Base-by-base conservation (phyloP, 2,329 filamentous ascomycete species). In the Pseudocercospora eumusae region DNA sequence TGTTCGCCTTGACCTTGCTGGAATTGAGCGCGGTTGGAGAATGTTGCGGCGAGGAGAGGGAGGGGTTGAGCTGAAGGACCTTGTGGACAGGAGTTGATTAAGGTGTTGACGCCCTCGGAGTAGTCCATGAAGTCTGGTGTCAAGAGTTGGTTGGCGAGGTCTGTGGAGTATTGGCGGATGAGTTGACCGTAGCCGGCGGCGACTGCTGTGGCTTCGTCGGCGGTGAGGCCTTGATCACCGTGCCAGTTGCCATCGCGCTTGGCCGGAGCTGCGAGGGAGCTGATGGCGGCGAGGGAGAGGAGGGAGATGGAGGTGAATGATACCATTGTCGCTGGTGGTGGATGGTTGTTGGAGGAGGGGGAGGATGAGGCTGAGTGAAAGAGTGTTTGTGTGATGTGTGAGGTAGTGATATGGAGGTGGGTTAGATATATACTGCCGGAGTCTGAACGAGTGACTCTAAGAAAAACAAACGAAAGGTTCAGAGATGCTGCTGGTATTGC, bases 81-180 rank as follows among this genome's bases (percentile, higher is more conserved):
- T 61, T 71, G 70, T 3, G 70, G 69, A 57, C 70, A 71, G 49
- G 61, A 63, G 68, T 72, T 70, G 65, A 75, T 75, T 15, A 75
- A 57, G 7, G 71, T 70, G 65, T 74, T 75, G 65, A 74, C 73
- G 61, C 67, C 68, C 58, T 72, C 71, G 49, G 70, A 69, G 62
- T 73, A 73, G 67, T 75, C 73, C 62, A 64, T 70, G 62, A 73
- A 74, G 65, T 71, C 61, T 0, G 54, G 23, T 21, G 66, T 57
- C 20, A 74, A 67, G 11, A 69, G 57, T 2, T 61, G 62, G 23
- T 70, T 63, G 27, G 73, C 72, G 36, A 69, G 58, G 6, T 47
- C 63, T 18, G 67, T 57, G 59, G 61, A 65, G 67, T 73, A 74
- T 61, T 61, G 60, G 49, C 66, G 62, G 59, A 75, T 73, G 49